Evolutionary conservation across 2,329 filamentous ascomycete species (phyloP), one percentile per base, ranked within the genome.

Genomic region (Xylariaceae sp.): DNA sequence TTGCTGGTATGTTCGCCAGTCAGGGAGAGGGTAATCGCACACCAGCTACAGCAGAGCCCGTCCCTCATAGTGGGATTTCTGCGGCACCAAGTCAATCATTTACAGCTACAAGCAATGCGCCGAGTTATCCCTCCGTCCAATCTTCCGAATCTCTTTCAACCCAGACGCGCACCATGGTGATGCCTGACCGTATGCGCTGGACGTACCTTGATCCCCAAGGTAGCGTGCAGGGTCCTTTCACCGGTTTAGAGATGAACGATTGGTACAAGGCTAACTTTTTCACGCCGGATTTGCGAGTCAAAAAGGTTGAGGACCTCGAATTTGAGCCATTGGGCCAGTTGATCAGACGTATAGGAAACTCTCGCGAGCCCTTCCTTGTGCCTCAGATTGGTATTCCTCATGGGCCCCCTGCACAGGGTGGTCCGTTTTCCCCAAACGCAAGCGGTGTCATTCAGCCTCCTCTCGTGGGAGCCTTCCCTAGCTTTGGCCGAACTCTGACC

Each of bases 251-350:
- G 72, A 99, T 99, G 94, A 95, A 99, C 63, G 95, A 99, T 65
- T 99, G 94, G 94, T 99, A 97, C 74, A 97, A 97, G 70, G 92
- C 92, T 36, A 92, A 92, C 43, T 99, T 97, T 74, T 99, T 99
- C 72, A 95, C 90, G 0, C 86, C 92, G 0, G 92, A 99, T 64
- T 78, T 99, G 18, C 84, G 95, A 41, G 94, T 99, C 30, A 96
- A 95, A 75, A 96, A 96, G 69, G 78, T 92, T 5, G 94, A 99
- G 68, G 94, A 99, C 66, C 77, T 80, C 0, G 92, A 99, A 47
- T 99, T 96, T 65, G 94, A 99, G 70, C 94, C 92, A 12, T 76
- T 99, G 9, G 94, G 92, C 2, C 92, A 97, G 71, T 82, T 99
- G 21, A 96, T 99, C 59, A 81, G 94, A 41, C 87, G 92, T 32